Base-by-base conservation (phyloP, 169 alveolate genomes). In the Theileria sp. region DNA sequence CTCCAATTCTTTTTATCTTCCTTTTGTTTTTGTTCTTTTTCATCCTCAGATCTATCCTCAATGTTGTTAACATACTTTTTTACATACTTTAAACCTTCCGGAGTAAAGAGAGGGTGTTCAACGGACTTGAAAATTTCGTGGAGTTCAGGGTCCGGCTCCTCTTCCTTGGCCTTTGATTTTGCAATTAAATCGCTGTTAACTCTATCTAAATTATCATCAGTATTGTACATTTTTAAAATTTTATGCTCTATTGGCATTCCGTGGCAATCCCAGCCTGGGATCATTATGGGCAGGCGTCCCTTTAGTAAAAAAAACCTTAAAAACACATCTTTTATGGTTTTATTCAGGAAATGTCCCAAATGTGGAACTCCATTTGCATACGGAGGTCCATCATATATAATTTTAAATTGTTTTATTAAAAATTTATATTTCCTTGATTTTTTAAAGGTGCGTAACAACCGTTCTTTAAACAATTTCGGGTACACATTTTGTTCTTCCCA, bases 211-310 rank as follows among this genome's bases (percentile, higher is more conserved):
- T 71, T 38, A 58, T 86, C 79, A 30, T 70, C 73, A 54, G 75
- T 74, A 75, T 81, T 81, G 26, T 86, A 72, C 58, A 75, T 13
- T 50, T 86, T 73, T 36, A 85, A 61, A 61, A 82, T 93, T 65
- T 85, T 82, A 66, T 91, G 90, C 83, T 94, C 97, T 19, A 94
- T 93, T 38, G 97, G 97, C 50, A 94, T 79, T 7, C 97, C 97
- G 64, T 93, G 97, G 75, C 96, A 92, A 73, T 94, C 97, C 94
- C 96, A 94, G 50, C 97, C 97, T 6, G 95, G 96, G 34, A 92
- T 77, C 85, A 88, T 73, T 64, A 90, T 79, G 49, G 93, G 88
- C 81, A 91, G 69, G 21, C 79, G 78, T 26, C 94, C 94, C 23
- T 86, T 87, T 38, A 91, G 84, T 72, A 92, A 81, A 49, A 80